These are phyloP conservation scores for Rhodomyrtus tomentosa DNA, from an alignment of 345 rosid species.

Conservation along the genomic window DNA sequence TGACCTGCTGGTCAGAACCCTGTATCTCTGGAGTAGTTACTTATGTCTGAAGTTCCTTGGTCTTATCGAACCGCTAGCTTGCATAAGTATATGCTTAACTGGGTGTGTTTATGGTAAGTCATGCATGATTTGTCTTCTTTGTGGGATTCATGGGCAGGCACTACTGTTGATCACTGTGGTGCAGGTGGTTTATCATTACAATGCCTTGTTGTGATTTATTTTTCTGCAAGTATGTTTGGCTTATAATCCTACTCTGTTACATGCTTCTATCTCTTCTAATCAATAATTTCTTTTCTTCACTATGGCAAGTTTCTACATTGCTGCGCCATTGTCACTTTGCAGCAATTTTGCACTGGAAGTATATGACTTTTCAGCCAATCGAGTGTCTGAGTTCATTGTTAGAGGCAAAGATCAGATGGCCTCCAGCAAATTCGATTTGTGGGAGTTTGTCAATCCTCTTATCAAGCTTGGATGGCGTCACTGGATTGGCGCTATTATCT, in stretches of 20 bases:
- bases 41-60: neutral
- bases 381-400: conserved; percentile 28
- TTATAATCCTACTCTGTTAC: neutral
- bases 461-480: conserved; percentile 43
- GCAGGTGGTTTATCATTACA: neutral
- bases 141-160: neutral
- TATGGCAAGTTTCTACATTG: conserved; percentile 44
- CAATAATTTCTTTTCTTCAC: neutral
- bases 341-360: conserved; percentile 24
- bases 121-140: neutral
- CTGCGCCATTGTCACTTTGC: conserved; percentile 60
- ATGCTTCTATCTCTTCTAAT: neutral
- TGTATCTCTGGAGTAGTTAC: neutral
- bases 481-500: conserved; percentile 48
- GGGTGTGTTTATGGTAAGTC: neutral
- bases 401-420: conserved; percentile 24
- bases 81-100: neutral
- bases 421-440: conserved; percentile 17
- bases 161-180: neutral
- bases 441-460: conserved; percentile 19
- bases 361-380: conserved; percentile 22
- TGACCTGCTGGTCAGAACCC: neutral
- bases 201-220: neutral
- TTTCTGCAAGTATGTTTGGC: neutral
- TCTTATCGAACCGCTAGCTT: neutral